These are phyloP conservation scores for Penicillium sp. DNA, from an alignment of 2,329 filamentous ascomycete species.

Conservation along the genomic window DNA sequence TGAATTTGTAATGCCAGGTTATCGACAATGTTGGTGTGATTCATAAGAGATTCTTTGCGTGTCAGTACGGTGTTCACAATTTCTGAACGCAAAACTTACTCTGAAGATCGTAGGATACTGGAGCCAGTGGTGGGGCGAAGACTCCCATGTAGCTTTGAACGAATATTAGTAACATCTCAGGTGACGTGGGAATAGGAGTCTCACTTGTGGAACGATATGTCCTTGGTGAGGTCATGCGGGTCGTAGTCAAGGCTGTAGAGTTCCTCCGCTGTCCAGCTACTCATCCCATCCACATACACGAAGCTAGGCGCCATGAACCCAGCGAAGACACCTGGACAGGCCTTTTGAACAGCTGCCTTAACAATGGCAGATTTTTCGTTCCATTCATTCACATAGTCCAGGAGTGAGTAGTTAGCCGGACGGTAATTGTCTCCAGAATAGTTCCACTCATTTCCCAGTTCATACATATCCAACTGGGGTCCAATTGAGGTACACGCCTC, in stretches of 20 bases:
- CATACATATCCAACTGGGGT: constrained; percentile 6
- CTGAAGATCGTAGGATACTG: constrained; percentile 3
- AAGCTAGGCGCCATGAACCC: constrained; percentile 14
- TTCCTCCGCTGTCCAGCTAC: constrained; percentile 1
- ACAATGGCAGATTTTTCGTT: constrained; percentile 10
- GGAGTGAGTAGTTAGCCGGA: constrained; percentile 9
- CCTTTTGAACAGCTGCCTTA: constrained; percentile 6
- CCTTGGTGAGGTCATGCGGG: constrained; percentile 4
- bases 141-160: constrained; percentile 10
- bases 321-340: constrained; percentile 7
- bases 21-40: constrained; percentile 17
- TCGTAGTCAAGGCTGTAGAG: constrained; percentile 7
- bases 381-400: constrained; percentile 15
- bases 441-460: constrained; percentile 18
- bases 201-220: constrained; percentile 14
- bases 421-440: constrained; percentile 6
- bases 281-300: constrained; percentile 4
- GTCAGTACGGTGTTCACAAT: not conserved
- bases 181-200: not conserved
- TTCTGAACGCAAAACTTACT: not conserved
- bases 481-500: constrained; percentile 10
- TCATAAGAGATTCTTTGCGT: constrained; percentile 10
- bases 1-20: constrained; percentile 10
- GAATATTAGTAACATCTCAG: not conserved
- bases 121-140: not conserved